A percentile compares a stretch with the other conserved stretches of the same genome.
phyloP scores from a whole-genome alignment of 371 early-diverging fungal genomes.

The Mucor piriformis region DNA sequence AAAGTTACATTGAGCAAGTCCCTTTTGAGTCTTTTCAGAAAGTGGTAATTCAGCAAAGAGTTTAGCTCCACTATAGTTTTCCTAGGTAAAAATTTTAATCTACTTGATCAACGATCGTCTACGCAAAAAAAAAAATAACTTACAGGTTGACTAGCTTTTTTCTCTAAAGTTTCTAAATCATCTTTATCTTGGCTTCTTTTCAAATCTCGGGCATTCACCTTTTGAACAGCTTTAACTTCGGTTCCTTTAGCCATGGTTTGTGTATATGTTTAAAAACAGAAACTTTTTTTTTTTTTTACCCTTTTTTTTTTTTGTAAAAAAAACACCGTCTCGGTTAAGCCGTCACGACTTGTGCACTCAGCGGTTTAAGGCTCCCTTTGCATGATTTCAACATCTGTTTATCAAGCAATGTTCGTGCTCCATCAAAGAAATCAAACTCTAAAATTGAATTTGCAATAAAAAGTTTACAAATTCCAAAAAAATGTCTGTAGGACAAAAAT shows the following conservation, averaged over 20 bases:
- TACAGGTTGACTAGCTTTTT: conserved; percentile 43
- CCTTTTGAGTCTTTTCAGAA: conserved; percentile 64
- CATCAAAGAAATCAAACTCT: no score
- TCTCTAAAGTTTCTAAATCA: conserved; percentile 36
- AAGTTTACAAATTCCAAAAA: no score
- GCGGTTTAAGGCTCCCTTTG: no score
- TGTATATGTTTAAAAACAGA: not conserved
- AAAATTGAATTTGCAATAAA: no score
- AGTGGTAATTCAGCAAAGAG: conserved; percentile 73
- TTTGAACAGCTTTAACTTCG: conserved; percentile 1
- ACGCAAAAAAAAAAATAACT: conserved; percentile 8
- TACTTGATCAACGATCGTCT: not conserved
- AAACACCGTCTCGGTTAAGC: conserved; percentile 1
- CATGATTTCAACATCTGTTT: no score
- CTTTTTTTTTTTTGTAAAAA: not conserved
- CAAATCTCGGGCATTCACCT: not conserved
- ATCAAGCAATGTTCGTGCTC: no score
- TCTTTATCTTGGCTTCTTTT: conserved; percentile 29
- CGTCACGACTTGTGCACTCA: not conserved
- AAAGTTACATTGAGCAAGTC: conserved; percentile 78
- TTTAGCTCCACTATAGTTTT: conserved; percentile 33
- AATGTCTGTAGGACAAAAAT: no score
- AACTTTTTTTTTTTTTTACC: not conserved
- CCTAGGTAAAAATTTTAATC: conserved; percentile 22
- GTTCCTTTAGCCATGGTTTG: conserved; percentile 9